Evolutionary conservation across 2,329 filamentous ascomycete species (phyloP).

Genomic region (Colletotrichum cordylinicola): DNA sequence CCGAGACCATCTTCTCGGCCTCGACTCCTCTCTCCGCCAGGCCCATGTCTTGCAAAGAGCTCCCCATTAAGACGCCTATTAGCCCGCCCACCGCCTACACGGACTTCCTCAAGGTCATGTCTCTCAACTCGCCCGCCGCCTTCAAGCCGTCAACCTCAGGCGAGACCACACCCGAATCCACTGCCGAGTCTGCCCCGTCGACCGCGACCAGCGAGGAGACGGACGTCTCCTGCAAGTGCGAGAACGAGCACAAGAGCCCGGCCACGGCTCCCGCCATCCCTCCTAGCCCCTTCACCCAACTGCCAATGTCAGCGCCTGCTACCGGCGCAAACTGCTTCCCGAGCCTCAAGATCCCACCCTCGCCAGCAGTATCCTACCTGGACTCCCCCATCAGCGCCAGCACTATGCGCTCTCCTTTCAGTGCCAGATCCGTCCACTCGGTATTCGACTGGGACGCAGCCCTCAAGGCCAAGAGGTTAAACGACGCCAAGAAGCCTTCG

Average conservation of each 20-base stretch:
- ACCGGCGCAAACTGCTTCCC: conserved; percentile 66
- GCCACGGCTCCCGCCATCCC: conserved; percentile 45
- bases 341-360: conserved; percentile 78
- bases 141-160: conserved; percentile 54
- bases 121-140: conserved; percentile 72
- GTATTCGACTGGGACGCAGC: conserved; percentile 82
- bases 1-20: conserved; percentile 60
- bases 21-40: conserved; percentile 69
- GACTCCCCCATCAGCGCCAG: conserved; percentile 77
- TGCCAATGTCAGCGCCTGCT: conserved; percentile 66
- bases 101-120: conserved; percentile 88
- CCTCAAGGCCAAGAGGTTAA: conserved; percentile 69
- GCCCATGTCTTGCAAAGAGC: conserved; percentile 40
- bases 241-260: conserved; percentile 51
- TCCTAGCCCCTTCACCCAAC: conserved; percentile 56
- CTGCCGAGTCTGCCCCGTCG: conserved; percentile 40
- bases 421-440: conserved; percentile 67
- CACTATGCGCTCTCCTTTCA: conserved; percentile 75
- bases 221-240: conserved; percentile 63
- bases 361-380: conserved; percentile 69
- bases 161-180: conserved; percentile 52
- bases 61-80: conserved; percentile 84
- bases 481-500: conserved; percentile 60
- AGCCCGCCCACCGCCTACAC: conserved; percentile 89
- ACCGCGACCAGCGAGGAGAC: conserved; percentile 57